Evolutionary conservation across 225 moss, liverwort and hornwort species (phyloP), one percentile per base, ranked within the genome.

Genomic region (Lunularia cruciata): DNA sequence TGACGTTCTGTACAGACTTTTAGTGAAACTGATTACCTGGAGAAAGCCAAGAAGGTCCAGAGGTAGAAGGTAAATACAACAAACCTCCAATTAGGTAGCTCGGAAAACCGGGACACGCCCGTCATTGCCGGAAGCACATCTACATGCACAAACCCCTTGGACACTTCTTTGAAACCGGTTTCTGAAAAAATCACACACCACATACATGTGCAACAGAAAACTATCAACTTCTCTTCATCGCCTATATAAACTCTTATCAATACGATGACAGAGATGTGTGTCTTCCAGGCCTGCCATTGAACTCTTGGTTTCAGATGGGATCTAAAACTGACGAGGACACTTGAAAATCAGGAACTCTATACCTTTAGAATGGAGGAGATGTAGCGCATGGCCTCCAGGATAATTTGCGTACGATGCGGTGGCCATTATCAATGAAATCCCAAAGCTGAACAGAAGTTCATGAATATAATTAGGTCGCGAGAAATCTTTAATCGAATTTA

Each of bases 361-460:
- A 91, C 90, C 89, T 84, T 75, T 86, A n/a, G 54, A 74, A 69
- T 98, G 98, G 63, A 98, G 92, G 59, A 85, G 43, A 59, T 81
- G 81, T 56, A 98, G 86, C 28, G 86, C 93, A 76, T 88, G 73
- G 43, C 91, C 93, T 70, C 98, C 98, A 62, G 93, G 93, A 80
- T 98, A 98, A 60, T 98, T 98, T 27, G 86, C 81, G 75, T 98
- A 91, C 37, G 98, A 91, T n/a, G 93, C 98, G 61, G 77, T 61
- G 52, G 92, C 75, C 85, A 98, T 98, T 37, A 86, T 81, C 72
- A 91, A 54, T 30, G 96, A 83, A 73, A 84, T 62, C 57, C 77
- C 84, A 70, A 75, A 85, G 81, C 96, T 92, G 81, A 60, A 38
- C 31, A 32, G 18, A 57, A 36, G 35, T 60, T 22, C 11, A 67